Evolutionary conservation across 352 stramenopile species (phyloP).

Genomic region (Phytophthora cryptogea): DNA sequence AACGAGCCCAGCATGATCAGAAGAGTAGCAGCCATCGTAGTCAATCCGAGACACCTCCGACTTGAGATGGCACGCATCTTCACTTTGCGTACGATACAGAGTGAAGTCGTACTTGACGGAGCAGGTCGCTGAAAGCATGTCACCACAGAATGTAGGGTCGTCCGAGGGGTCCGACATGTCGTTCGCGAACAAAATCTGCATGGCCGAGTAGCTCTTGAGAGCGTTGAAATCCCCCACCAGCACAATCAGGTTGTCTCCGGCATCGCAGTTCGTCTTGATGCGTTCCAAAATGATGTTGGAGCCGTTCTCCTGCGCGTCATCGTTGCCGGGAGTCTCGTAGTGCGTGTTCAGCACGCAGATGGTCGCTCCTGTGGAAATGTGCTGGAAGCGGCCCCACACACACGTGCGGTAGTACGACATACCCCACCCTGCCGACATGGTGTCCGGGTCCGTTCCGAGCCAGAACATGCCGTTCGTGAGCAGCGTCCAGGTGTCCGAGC

Average conservation of each 20-base stretch:
- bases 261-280: constrained; percentile 52
- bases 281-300: constrained; percentile 70
- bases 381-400: constrained; percentile 75
- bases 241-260: constrained; percentile 62
- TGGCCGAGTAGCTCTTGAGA: constrained; percentile 64
- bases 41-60: constrained; percentile 62
- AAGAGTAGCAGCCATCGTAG: constrained; percentile 76
- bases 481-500: constrained; percentile 54
- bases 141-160: constrained; percentile 68
- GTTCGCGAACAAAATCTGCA: constrained; percentile 58
- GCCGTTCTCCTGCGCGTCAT: constrained; percentile 67
- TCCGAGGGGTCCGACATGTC: constrained; percentile 52
- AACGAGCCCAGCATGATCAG: constrained; percentile 67
- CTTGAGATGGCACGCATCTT: constrained; percentile 55
- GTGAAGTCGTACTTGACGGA: constrained; percentile 79
- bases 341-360: constrained; percentile 84
- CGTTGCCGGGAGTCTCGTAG: constrained; percentile 81
- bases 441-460: constrained; percentile 61
- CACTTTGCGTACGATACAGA: constrained; percentile 41
- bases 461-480: constrained; percentile 73
- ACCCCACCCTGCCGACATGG: constrained; percentile 54
- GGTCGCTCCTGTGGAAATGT: constrained; percentile 58
- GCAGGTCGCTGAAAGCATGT: constrained; percentile 65
- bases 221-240: constrained; percentile 78
- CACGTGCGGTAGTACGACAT: constrained; percentile 79